Evolutionary conservation across 2,329 filamentous ascomycete genomes (phyloP), one percentile per base, ranked within the genome.

Genomic region (Thielaviopsis populi): DNA sequence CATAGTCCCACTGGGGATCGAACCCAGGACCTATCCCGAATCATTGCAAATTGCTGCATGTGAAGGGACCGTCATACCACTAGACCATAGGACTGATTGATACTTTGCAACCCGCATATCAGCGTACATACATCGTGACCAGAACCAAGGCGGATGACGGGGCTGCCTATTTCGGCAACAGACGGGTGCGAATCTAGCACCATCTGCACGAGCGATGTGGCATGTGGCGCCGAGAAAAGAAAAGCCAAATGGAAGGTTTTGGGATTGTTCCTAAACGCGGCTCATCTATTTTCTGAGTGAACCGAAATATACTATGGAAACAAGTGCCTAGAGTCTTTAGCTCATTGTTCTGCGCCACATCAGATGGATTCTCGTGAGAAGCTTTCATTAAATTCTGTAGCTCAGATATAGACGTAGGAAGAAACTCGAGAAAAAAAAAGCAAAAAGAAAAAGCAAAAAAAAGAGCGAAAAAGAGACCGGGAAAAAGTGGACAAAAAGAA

Each of bases 1-100:
- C n/a, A 3, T 54, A 54, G 50, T 54, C 50, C 50, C 50, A 54
- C 50, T 54, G 50, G 50, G 50, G 50, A 54, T 54, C 50, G 50
- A 54, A 54, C 50, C 50, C 50, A 54, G 50, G 50, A 54, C 50
- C 50, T 54, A 24, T 54, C 50, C 50, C 50, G 50, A 24, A 54
- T 54, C 50, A 33, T 7, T 24, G 33, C 50, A 17, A n/a, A 1
- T 1, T 17, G 15, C 5, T 54, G 4, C 13, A n/a, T 54, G 50
- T 54, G 50, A 54, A 54, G 50, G 50, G 50, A 54, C 50, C 50
- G 50, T 54, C 50, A 54, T 54, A 54, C 50, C 50, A 54, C 50
- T 54, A 54, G 50, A 54, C 50, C 50, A 54, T 54, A 54, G 50
- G 50, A 54, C 50, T 54, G 33, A 1, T n/a, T 30, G n/a, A 53